Evolutionary conservation across 805 yeast genomes (phyloP), one percentile per base, ranked within the genome.

Genomic region (Yamadazyma endophytica): DNA sequence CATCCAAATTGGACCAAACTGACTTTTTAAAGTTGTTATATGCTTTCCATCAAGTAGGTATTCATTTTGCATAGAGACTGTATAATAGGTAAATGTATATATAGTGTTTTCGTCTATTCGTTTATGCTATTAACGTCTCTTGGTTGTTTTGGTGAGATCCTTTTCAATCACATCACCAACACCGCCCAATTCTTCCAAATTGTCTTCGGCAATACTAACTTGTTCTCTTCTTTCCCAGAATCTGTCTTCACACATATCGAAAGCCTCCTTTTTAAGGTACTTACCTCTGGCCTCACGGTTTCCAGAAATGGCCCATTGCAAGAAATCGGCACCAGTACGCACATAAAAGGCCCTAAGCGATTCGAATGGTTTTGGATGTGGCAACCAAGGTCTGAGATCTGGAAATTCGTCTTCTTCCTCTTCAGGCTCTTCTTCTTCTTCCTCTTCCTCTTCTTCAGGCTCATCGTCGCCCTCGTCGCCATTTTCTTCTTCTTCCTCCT

Each of bases 221-320:
- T 80, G 90, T 47, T 90, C 97, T 62, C 97, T 79, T 64, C 97
- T 82, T 55, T 90, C 97, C 97, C 97, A 90, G 92, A 95, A 90
- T 63, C 98, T 77, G 44, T 82, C 90, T 58, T 89, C 95, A 55
- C 92, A 82, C 39, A 90, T 61, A 40, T 88, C 96, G 52, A 90
- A 90, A 0, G 97, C 82, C 26, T 85, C 82, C 33, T 82, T 80
- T 62, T 90, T 89, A 56, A 90, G 71, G 49, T 84, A 81, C 55
- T 90, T 90, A 32, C 96, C 97, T 49, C 95, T 76, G 9, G 87
- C 80, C 36, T 83, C 89, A 45, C 83, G 73, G 46, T 87, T 83
- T 51, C 81, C 83, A 4, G 92, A 81, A 43, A 88, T 83, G 1
- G 95, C 86, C 97, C 97, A 90, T 53, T 87, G 87, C 46, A 90